These are phyloP conservation scores for Kwoniella shivajii DNA, from an alignment of 1,284 basidiomycete genomes.

Conservation along the genomic window DNA sequence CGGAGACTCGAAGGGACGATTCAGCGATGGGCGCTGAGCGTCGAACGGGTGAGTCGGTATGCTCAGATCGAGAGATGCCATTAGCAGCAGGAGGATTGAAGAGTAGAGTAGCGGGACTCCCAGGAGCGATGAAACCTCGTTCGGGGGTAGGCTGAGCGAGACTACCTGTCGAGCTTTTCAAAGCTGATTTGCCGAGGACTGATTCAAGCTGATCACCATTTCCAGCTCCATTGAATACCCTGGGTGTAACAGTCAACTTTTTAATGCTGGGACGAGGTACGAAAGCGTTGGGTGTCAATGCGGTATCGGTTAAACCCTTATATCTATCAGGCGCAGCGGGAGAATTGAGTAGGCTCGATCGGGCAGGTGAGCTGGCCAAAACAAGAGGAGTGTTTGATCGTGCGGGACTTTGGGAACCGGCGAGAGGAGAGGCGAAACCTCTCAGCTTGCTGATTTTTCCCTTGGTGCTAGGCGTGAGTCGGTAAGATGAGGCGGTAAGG, in stretches of 20 bases:
- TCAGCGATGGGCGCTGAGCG: slow-evolving; percentile 45
- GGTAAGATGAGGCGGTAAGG: slow-evolving; percentile 54
- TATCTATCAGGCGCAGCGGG: slow-evolving; percentile 46
- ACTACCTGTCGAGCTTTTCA: slow-evolving; percentile 22
- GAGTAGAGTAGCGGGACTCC: slow-evolving; percentile 19
- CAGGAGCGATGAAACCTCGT: slow-evolving; percentile 1
- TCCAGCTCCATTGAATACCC: slow-evolving; percentile 23
- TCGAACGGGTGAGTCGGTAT: slow-evolving; percentile 22
- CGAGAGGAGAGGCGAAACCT: slow-evolving; percentile 56
- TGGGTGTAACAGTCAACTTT: slow-evolving; percentile 85
- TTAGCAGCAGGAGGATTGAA: slow-evolving; percentile 26
- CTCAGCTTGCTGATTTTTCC: slow-evolving; percentile 56
- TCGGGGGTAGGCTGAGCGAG: slow-evolving; percentile 16
- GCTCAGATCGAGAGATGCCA: slow-evolving; percentile 1
- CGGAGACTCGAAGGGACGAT: slow-evolving; percentile 26
- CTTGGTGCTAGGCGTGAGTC: slow-evolving; percentile 51
- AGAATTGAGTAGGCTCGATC: slow-evolving; percentile 36
- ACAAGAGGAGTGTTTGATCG: slow-evolving; percentile 33
- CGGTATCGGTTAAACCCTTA: slow-evolving; percentile 62
- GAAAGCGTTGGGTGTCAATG: slow-evolving; percentile 62
- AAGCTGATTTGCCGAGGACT: slow-evolving; percentile 50
- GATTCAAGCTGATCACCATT: slow-evolving; percentile 49
- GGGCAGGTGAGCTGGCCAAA: slow-evolving; percentile 21
- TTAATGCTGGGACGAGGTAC: slow-evolving; percentile 83
- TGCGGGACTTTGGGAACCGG: slow-evolving; percentile 43